Evolutionary conservation across 176 grass and related monocot genomes (phyloP).

Genomic region (Avena atlantica): DNA sequence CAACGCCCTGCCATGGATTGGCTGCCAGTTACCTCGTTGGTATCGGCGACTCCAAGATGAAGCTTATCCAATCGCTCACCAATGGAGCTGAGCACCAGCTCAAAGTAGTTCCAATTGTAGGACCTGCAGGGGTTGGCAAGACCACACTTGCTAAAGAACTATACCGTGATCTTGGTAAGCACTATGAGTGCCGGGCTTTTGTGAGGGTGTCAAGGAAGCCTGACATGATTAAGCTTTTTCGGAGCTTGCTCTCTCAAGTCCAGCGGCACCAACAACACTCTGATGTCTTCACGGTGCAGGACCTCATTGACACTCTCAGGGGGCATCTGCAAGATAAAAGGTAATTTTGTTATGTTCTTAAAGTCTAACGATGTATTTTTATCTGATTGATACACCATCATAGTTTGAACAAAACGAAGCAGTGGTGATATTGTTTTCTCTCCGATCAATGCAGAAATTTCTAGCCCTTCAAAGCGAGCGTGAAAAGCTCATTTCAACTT

Average conservation of each 20-base stretch:
- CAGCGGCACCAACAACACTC: background rate
- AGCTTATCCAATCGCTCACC: background rate
- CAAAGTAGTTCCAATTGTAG: background rate
- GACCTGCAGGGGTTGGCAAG: constrained; percentile 35
- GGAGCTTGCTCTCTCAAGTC: background rate
- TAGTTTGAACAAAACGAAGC: too few relatives aligned
- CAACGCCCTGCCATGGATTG: background rate
- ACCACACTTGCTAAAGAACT: constrained; percentile 21
- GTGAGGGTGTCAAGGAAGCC: background rate
- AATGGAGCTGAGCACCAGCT: background rate
- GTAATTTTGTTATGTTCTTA: background rate
- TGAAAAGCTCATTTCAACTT: too few relatives aligned
- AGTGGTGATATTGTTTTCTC: too few relatives aligned
- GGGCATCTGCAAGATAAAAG: constrained; percentile 18
- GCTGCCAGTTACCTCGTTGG: background rate
- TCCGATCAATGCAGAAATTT: too few relatives aligned
- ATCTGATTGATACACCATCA: too few relatives aligned
- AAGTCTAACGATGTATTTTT: too few relatives aligned
- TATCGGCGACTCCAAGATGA: background rate
- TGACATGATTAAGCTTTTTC: background rate
- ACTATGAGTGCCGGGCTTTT: constrained; percentile 23
- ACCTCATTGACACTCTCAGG: background rate
- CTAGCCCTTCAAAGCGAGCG: too few relatives aligned
- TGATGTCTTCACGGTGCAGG: background rate
- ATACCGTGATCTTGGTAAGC: constrained; percentile 4